Conservation (phyloP, 2,329 filamentous ascomycete genomes). For the Hymenoscyphus scutula region DNA sequence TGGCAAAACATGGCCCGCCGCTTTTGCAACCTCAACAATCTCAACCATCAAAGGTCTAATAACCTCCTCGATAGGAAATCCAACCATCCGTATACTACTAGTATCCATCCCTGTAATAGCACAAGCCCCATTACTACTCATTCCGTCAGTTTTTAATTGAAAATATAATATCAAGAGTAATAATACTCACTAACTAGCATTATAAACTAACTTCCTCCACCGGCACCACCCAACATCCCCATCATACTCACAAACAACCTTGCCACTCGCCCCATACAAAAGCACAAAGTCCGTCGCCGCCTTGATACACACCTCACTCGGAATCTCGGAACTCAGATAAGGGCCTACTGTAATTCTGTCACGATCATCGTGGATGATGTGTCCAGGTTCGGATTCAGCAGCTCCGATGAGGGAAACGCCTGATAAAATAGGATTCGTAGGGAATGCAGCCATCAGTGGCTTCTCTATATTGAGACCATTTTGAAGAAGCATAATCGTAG, state of each 20-base stretch:
- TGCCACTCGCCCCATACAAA: constrained; percentile 26
- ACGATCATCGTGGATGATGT: constrained; percentile 27
- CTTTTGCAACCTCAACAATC: constrained; percentile 29
- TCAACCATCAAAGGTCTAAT: constrained; percentile 34
- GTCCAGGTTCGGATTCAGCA: constrained; percentile 23
- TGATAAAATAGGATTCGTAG: constrained; percentile 27
- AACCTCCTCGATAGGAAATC: constrained; percentile 35
- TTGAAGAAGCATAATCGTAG: constrained; percentile 29
- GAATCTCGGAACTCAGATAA: constrained; percentile 21
- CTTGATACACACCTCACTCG: constrained; percentile 9
- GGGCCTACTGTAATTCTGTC: constrained; percentile 27
- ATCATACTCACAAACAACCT: constrained; percentile 25
- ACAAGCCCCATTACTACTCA: constrained; percentile 24
- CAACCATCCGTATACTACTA: constrained; percentile 24
- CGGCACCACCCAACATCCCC: constrained; percentile 25
- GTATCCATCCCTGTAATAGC: constrained; percentile 30
- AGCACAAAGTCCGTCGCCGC: constrained; percentile 26
- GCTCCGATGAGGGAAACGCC: constrained; percentile 30
- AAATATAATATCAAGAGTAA: too few species aligned
- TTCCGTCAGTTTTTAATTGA: not conserved
- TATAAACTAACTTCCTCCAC: constrained; percentile 32
- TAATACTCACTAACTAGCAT: constrained; percentile 27
- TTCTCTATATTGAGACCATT: constrained; percentile 34
- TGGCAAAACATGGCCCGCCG: constrained; percentile 27
- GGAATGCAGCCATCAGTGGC: constrained; percentile 27